These are phyloP conservation scores for Nasturtium officinale DNA, from an alignment of 345 rosid genomes.

Conservation along the genomic window DNA sequence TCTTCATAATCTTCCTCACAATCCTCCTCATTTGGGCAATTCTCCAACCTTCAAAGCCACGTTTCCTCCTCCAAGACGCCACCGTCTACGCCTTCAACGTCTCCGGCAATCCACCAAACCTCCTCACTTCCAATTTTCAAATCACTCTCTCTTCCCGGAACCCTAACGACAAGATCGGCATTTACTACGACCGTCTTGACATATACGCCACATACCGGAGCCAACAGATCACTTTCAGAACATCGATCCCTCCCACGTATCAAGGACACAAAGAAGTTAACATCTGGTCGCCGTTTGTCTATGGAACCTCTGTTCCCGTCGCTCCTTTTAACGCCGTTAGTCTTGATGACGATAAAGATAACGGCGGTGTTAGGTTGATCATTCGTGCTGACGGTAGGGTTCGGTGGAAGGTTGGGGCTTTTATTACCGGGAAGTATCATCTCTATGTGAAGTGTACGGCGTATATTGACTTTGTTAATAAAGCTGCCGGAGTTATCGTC, in stretches of 20 bases:
- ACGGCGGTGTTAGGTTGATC: conserved; percentile 48
- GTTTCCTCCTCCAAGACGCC: conserved; percentile 84
- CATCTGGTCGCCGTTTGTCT: conserved; percentile 83
- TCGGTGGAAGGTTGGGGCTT: conserved; percentile 76
- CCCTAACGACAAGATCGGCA: conserved; percentile 74
- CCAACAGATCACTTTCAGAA: conserved; percentile 80
- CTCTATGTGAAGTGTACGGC: conserved; percentile 67
- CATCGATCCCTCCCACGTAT: conserved; percentile 56
- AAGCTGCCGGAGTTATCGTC: conserved; percentile 50
- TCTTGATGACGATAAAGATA: conserved; percentile 54
- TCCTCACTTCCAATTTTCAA: conserved; percentile 74
- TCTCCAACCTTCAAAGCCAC: conserved; percentile 82
- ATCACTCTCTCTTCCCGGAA: conserved; percentile 81
- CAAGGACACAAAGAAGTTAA: conserved; percentile 59
- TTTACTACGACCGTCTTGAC: conserved; percentile 83
- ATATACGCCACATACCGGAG: conserved; percentile 65
- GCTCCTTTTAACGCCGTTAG: conserved; percentile 64
- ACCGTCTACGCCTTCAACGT: conserved; percentile 87
- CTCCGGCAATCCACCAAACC: conserved; percentile 57
- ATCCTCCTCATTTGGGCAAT: conserved; percentile 84
- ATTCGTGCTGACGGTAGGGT: conserved; percentile 82
- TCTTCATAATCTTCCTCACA: conserved; percentile 54
- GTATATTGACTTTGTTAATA: conserved; percentile 52
- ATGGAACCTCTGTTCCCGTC: conserved; percentile 68
- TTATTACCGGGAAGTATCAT: conserved; percentile 63